These are phyloP conservation scores for Carnegiea gigantea DNA, from an alignment of 179 eudicot genomes.

Conservation along the genomic window DNA sequence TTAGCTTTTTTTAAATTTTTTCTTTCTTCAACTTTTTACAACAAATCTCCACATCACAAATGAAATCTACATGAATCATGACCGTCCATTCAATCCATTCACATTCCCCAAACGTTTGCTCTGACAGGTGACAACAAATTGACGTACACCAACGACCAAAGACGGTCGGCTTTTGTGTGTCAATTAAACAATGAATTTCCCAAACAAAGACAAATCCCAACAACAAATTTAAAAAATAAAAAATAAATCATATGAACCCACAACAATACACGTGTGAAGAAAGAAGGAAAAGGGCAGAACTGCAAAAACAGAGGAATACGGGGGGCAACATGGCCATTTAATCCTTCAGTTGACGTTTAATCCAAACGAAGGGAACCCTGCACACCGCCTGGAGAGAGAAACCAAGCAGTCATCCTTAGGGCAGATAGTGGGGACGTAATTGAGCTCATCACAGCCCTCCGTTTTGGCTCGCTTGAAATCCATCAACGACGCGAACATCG, in stretches of 20 bases:
- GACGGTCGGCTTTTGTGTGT: constrained; percentile 17
- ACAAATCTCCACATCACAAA: neutral
- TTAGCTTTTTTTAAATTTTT: neutral
- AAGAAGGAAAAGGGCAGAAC: too few relatives aligned
- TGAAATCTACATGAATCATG: neutral
- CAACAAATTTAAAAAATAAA: neutral
- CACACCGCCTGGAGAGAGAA: constrained; percentile 33
- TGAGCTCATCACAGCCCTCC: constrained; percentile 77
- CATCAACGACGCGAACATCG: constrained; percentile 56
- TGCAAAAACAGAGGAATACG: neutral
- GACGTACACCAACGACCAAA: constrained; percentile 9
- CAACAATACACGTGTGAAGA: constrained; percentile 7
- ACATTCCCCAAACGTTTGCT: neutral
- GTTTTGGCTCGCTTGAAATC: constrained; percentile 65
- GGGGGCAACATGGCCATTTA: constrained; percentile 16
- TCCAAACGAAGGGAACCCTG: constrained; percentile 4
- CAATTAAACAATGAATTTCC: neutral
- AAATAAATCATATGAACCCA: neutral
- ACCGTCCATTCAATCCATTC: neutral
- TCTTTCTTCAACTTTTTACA: neutral
- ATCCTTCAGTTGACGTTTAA: neutral
- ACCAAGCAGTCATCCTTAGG: constrained; percentile 85
- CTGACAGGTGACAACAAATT: neutral
- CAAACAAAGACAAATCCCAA: constrained; percentile 8
- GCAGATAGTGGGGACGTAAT: constrained; percentile 68